phyloP scores from a whole-genome alignment of 768 basidiomycete genomes.

The Tricholoma matsutake region DNA sequence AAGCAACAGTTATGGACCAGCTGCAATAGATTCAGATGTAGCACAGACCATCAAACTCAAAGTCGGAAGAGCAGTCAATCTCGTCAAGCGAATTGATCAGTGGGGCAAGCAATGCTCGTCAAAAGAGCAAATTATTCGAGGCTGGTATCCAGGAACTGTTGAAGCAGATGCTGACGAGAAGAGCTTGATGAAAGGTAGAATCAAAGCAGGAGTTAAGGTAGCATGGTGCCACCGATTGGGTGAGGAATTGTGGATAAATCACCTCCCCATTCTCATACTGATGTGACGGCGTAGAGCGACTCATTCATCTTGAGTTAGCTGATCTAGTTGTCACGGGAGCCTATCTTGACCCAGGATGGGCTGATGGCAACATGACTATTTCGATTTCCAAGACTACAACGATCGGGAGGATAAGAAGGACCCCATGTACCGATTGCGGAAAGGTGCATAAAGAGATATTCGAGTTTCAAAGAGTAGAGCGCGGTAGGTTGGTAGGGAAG shows the following conservation, averaged over 20 bases:
- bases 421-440: conserved; percentile 44
- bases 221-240: conserved; percentile 68
- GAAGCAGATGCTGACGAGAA: conserved; percentile 36
- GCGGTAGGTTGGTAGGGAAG: conserved; percentile 52
- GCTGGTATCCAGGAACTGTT: conserved; percentile 65
- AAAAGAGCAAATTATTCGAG: conserved; percentile 69
- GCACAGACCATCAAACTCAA: conserved; percentile 59
- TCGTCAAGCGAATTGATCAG: conserved; percentile 69
- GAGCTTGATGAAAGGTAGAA: conserved; percentile 63
- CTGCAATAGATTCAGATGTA: conserved; percentile 18
- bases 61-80: conserved; percentile 75
- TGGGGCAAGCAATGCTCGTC: conserved; percentile 83
- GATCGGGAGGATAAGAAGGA: conserved; percentile 16
- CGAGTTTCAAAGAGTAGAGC: conserved; percentile 54
- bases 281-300: conserved; percentile 44
- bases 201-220: conserved; percentile 58
- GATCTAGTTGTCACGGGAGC: conserved; percentile 58
- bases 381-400: conserved; percentile 19
- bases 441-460: conserved; percentile 77
- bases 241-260: conserved; percentile 16
- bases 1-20: background rate
- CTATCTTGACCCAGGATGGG: conserved; percentile 58
- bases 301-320: conserved; percentile 77
- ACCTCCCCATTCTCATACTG: background rate
- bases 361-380: conserved; percentile 17